Conservation (phyloP, 345 rosid species). For the Syzygium jambos region DNA sequence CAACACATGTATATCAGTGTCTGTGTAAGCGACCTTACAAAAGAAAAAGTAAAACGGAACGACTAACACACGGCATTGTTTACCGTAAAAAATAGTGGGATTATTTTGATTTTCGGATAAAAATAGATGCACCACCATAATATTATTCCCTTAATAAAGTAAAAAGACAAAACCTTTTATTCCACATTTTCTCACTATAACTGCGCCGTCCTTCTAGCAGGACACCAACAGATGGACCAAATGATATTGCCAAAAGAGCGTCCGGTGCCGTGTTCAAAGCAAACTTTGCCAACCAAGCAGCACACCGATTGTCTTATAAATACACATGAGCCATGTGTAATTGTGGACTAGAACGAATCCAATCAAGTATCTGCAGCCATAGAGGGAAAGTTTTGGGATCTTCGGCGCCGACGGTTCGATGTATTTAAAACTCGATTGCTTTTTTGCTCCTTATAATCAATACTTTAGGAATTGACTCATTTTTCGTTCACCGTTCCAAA, state of each 20-base stretch:
- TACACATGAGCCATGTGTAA: too few relatives aligned
- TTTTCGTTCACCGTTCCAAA: neutral
- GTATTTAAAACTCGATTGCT: neutral
- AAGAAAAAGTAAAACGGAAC: neutral
- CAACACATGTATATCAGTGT: neutral
- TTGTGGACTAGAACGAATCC: neutral
- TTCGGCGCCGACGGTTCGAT: neutral
- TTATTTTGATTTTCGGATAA: neutral
- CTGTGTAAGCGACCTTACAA: neutral
- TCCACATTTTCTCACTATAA: neutral
- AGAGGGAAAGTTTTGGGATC: neutral
- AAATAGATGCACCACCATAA: neutral
- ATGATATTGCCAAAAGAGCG: neutral
- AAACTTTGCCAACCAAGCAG: neutral
- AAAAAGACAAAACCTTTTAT: neutral
- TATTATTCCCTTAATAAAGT: neutral
- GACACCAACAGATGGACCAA: neutral
- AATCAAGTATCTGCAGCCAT: neutral
- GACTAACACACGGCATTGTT: neutral
- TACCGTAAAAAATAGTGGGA: neutral
- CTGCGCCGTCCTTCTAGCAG: neutral
- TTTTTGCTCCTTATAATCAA: neutral
- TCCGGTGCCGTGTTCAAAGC: neutral
- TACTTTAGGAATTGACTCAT: neutral
- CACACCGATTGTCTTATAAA: neutral